phyloP scores from a whole-genome alignment of 345 rosid genomes.

The Citrus australasica region DNA sequence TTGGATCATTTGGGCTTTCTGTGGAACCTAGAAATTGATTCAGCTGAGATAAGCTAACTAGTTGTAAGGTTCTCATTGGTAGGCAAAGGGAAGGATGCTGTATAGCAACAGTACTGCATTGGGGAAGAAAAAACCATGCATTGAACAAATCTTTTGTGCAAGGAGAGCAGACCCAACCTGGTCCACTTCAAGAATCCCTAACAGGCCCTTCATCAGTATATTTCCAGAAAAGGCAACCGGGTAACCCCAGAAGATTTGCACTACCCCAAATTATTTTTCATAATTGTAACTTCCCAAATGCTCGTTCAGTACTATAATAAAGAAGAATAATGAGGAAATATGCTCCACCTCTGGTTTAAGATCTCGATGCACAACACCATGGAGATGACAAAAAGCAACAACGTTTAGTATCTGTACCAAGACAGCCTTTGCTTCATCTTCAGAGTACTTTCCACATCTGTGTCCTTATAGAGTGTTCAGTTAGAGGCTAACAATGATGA shows the following conservation, averaged over 20 bases:
- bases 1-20: background rate
- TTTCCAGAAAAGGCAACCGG: background rate
- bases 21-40: background rate
- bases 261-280: background rate
- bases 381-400: slow-evolving; percentile 94
- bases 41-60: background rate
- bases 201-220: background rate
- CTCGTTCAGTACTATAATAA: background rate
- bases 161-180: background rate
- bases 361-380: slow-evolving; percentile 95
- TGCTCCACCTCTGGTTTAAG: slow-evolving; percentile 89
- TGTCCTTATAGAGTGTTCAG: background rate
- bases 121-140: background rate
- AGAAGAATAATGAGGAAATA: slow-evolving; percentile 10
- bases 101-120: background rate
- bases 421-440: slow-evolving; percentile 83
- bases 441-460: slow-evolving; percentile 93
- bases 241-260: background rate
- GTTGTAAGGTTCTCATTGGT: background rate
- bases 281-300: background rate
- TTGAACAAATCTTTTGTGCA: background rate
- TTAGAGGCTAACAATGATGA: slow-evolving; percentile 20
- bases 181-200: background rate
- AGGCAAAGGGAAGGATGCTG: background rate
- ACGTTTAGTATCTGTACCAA: slow-evolving; percentile 77